Percentiles rank a stretch among this genome's conserved stretches.
phyloP scores from a whole-genome alignment of 2,329 filamentous ascomycete species.

The Scytalidium lignicola region DNA sequence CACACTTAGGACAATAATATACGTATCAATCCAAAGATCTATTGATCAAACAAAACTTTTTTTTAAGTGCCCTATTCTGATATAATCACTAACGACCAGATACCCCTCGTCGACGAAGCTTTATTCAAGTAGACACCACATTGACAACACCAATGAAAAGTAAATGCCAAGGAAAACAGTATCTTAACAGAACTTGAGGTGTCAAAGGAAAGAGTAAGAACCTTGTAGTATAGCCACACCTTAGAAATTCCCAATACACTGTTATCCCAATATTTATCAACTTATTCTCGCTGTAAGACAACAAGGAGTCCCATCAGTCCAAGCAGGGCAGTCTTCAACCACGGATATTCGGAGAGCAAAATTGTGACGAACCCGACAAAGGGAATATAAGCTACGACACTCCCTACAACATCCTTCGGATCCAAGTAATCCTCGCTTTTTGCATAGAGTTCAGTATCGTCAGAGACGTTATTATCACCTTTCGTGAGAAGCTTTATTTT shows the following conservation, averaged over 20 bases:
- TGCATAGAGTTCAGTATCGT: constrained; percentile 90
- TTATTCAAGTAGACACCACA: no score
- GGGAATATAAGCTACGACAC: constrained; percentile 84
- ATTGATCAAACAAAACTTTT: no score
- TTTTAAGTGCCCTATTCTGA: no score
- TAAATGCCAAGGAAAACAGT: neutral
- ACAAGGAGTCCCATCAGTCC: constrained; percentile 94
- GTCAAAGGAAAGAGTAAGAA: neutral
- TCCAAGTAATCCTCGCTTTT: constrained; percentile 80
- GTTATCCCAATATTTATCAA: constrained; percentile 41
- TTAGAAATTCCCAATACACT: constrained; percentile 22
- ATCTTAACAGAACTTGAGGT: neutral
- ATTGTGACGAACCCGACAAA: constrained; percentile 98
- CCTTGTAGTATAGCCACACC: neutral
- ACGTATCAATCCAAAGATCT: no score
- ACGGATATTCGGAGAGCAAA: constrained; percentile 88
- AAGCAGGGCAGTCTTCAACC: constrained; percentile 93
- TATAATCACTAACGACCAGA: no score
- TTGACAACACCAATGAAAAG: no score
- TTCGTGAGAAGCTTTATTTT: constrained; percentile 81
- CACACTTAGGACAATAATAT: no score
- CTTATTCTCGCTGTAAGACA: constrained; percentile 80
- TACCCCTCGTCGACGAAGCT: no score
- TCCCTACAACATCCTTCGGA: constrained; percentile 87
- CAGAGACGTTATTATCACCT: constrained; percentile 91